Conservation (phyloP, 116 monocot species). For the Posidonia oceanica region DNA sequence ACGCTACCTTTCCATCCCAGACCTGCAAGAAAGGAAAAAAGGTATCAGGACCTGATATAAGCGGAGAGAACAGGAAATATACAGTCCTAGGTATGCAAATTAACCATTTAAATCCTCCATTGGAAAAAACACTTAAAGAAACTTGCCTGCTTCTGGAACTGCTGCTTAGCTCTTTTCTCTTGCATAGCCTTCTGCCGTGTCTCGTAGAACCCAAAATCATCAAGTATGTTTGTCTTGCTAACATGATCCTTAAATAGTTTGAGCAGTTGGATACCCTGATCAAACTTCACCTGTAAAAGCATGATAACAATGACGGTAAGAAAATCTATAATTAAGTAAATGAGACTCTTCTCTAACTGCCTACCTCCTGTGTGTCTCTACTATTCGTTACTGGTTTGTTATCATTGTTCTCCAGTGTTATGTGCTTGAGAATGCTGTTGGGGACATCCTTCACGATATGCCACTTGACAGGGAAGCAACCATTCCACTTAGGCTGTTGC, state of each 20-base stretch:
- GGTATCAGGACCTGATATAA: too few relatives aligned
- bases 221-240: constrained; percentile 61
- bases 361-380: constrained; percentile 95
- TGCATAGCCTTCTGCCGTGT: constrained; percentile 68
- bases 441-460: constrained; percentile 97
- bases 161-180: constrained; percentile 54
- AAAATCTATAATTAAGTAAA: neutral
- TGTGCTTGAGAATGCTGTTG: constrained; percentile 72
- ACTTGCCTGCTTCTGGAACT: constrained; percentile 2
- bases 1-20: constrained; percentile 17
- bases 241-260: constrained; percentile 76
- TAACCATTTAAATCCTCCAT: neutral
- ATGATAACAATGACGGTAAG: neutral
- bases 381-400: constrained; percentile 99
- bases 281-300: constrained; percentile 55
- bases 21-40: constrained; percentile 24
- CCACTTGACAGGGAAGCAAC: constrained; percentile 94
- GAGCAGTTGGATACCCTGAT: constrained; percentile 75
- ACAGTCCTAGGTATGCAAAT: neutral
- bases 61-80: neutral
- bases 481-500: constrained; percentile 99
- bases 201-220: constrained; percentile 88
- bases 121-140: neutral
- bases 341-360: too few relatives aligned
- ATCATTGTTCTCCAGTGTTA: constrained; percentile 89